phyloP scores from a whole-genome alignment of 768 basidiomycete species.

The Mycena rosella region DNA sequence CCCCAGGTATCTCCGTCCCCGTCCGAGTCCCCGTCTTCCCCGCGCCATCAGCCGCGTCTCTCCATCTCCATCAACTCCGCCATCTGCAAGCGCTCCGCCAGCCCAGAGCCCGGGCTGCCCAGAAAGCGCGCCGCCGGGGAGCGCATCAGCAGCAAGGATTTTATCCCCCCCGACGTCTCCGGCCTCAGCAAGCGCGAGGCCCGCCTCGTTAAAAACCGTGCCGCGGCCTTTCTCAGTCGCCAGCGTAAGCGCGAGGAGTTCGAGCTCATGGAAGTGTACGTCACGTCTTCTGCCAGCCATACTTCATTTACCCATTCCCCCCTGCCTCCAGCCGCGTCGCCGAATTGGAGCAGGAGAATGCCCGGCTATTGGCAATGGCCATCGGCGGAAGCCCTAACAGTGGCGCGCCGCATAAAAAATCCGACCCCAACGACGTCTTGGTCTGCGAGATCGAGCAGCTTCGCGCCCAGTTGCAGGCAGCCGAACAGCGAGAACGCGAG shows the following conservation, averaged over 20 bases:
- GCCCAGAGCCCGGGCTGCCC: conserved; percentile 52
- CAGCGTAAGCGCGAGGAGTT: conserved; percentile 95
- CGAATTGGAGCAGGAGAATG: conserved; percentile 88
- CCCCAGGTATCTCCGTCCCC: conserved; percentile 48
- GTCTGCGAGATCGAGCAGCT: conserved; percentile 76
- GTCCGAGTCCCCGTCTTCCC: conserved; percentile 48
- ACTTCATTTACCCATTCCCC: conserved; percentile 22
- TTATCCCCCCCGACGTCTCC: conserved; percentile 88
- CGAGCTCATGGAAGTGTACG: conserved; percentile 91
- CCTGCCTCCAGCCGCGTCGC: conserved; percentile 74
- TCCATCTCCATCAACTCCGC: conserved; percentile 52
- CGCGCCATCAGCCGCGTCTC: conserved; percentile 47
- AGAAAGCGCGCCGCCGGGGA: conserved; percentile 62
- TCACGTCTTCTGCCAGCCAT: conserved; percentile 42
- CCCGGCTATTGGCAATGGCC: conserved; percentile 72
- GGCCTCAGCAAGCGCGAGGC: conserved; percentile 93
- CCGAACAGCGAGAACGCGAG: conserved; percentile 75
- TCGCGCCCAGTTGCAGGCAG: conserved; percentile 71
- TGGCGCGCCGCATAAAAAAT: conserved; percentile 44
- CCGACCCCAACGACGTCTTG: conserved; percentile 53
- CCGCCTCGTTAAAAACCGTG: conserved; percentile 91
- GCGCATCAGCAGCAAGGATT: conserved; percentile 79
- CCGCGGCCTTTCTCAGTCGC: conserved; percentile 91
- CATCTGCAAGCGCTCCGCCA: conserved; percentile 60
- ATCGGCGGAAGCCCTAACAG: conserved; percentile 50